Percentiles rank a stretch among this genome's conserved stretches.
Conservation (phyloP, 2,329 filamentous ascomycete species). For the Microcyclospora tardicrescens region DNA sequence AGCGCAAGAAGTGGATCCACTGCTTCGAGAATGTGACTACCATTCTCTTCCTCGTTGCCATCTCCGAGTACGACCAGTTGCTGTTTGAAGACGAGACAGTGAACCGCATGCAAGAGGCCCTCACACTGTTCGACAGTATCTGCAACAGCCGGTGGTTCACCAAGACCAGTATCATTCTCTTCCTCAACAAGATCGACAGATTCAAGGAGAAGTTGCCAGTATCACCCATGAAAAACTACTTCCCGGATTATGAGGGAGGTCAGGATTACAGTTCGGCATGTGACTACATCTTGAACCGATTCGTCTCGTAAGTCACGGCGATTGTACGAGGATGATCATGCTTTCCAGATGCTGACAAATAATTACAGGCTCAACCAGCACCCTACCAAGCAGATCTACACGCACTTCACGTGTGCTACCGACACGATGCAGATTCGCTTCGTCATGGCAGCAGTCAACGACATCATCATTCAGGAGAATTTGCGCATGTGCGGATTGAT, state of each 20-base stretch:
- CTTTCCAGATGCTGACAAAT: slow-evolving; percentile 7
- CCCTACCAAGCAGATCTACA: slow-evolving; percentile 99
- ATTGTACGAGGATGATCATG: background rate
- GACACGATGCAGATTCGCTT: slow-evolving; percentile 98
- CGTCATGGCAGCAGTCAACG: slow-evolving; percentile 99
- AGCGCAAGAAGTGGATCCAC: slow-evolving; percentile 99
- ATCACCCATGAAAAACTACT: slow-evolving; percentile 64
- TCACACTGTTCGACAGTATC: slow-evolving; percentile 59
- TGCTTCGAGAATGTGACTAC: slow-evolving; percentile 97
- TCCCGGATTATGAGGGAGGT: slow-evolving; percentile 74
- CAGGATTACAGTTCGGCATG: slow-evolving; percentile 92
- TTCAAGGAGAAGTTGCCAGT: slow-evolving; percentile 64
- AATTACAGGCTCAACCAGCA: slow-evolving; percentile 69
- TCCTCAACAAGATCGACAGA: slow-evolving; percentile 63
- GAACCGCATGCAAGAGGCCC: slow-evolving; percentile 61
- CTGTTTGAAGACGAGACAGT: slow-evolving; percentile 87
- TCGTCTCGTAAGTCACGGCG: slow-evolving; percentile 45
- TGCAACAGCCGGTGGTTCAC: slow-evolving; percentile 62
- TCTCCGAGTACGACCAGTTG: slow-evolving; percentile 92
- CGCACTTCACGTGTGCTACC: slow-evolving; percentile 96
- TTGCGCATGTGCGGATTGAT: slow-evolving; percentile 92
- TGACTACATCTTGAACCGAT: slow-evolving; percentile 97
- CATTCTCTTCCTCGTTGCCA: slow-evolving; percentile 91
- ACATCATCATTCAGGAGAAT: slow-evolving; percentile 99
- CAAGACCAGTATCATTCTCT: slow-evolving; percentile 60